Conservation (phyloP, 306 rosid species). For the Castanea mollissima region DNA sequence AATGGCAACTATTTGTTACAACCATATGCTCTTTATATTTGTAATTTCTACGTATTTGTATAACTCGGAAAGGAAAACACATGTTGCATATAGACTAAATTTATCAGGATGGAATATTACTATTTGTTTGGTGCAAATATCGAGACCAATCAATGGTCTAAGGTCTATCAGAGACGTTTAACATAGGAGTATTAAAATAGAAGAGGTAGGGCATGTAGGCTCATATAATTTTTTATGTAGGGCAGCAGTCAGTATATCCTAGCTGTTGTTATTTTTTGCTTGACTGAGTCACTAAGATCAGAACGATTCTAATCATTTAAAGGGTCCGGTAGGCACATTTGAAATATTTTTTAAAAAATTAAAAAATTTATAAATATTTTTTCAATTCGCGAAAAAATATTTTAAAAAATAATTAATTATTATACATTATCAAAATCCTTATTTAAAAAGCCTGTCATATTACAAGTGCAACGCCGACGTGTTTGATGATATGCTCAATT, state of each 20-base stretch:
- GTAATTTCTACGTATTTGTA: too few species aligned
- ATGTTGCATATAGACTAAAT: too few species aligned
- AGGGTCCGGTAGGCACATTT: too few species aligned
- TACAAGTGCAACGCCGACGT: background rate
- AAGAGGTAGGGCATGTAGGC: slow-evolving; percentile 12
- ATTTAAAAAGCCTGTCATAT: slow-evolving; percentile 2
- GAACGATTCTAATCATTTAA: background rate
- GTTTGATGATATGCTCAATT: background rate
- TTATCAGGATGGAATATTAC: background rate
- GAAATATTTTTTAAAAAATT: too few species aligned
- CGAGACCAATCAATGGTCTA: background rate
- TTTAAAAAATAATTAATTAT: too few species aligned
- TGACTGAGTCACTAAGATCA: slow-evolving; percentile 31
- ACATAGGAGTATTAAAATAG: background rate
- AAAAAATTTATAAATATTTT: too few species aligned
- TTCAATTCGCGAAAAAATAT: too few species aligned
- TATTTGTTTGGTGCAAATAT: background rate
- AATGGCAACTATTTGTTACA: too few species aligned
- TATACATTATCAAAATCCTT: too few species aligned
- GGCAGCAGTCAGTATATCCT: background rate
- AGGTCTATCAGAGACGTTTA: background rate
- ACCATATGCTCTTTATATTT: too few species aligned
- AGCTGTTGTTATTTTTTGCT: slow-evolving; percentile 34
- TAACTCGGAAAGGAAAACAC: too few species aligned
- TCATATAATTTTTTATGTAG: slow-evolving; percentile 30